Evolutionary conservation across 2,329 filamentous ascomycete species (phyloP).

Genomic region (Atkinsonella hypoxylon): DNA sequence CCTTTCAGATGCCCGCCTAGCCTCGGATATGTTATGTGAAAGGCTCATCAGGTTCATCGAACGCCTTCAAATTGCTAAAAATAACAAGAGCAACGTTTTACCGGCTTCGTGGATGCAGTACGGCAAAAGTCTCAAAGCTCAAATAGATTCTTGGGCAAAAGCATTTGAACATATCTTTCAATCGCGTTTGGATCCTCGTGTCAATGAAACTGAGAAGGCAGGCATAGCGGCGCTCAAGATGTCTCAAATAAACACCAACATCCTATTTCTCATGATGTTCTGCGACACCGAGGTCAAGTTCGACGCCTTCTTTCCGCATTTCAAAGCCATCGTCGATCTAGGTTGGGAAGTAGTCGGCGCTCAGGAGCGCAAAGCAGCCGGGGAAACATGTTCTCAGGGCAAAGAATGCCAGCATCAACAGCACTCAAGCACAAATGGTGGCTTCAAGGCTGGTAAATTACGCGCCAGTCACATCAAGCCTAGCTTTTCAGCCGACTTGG

Average conservation of each 20-base stretch:
- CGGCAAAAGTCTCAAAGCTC: slow-evolving; percentile 33
- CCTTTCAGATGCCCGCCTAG: slow-evolving; percentile 41
- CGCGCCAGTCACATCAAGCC: slow-evolving; percentile 42
- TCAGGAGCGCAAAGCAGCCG: slow-evolving; percentile 39
- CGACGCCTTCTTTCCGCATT: slow-evolving; percentile 39
- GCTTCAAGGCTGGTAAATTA: slow-evolving; percentile 30
- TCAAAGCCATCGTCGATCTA: slow-evolving; percentile 43
- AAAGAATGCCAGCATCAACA: slow-evolving; percentile 28
- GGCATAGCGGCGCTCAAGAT: slow-evolving; percentile 51
- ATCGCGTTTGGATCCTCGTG: slow-evolving; percentile 33
- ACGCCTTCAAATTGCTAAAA: slow-evolving; percentile 33
- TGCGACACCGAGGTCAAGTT: slow-evolving; percentile 46
- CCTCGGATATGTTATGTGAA: slow-evolving; percentile 45
- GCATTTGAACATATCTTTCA: slow-evolving; percentile 45
- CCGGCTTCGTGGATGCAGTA: slow-evolving; percentile 35
- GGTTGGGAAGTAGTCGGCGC: slow-evolving; percentile 48
- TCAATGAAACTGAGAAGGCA: slow-evolving; percentile 43
- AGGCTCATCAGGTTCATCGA: slow-evolving; percentile 48
- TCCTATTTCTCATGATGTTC: slow-evolving; percentile 50
- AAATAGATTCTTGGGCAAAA: slow-evolving; percentile 41
- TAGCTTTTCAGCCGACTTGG: slow-evolving; percentile 51
- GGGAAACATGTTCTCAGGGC: slow-evolving; percentile 31
- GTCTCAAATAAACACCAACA: slow-evolving; percentile 44
- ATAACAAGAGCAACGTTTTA: slow-evolving; percentile 40
- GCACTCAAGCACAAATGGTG: slow-evolving; percentile 16